A percentile compares a stretch with the other conserved stretches of the same genome.
Conservation (phyloP, 2,329 filamentous ascomycete genomes). For the Colletotrichum karsti region DNA sequence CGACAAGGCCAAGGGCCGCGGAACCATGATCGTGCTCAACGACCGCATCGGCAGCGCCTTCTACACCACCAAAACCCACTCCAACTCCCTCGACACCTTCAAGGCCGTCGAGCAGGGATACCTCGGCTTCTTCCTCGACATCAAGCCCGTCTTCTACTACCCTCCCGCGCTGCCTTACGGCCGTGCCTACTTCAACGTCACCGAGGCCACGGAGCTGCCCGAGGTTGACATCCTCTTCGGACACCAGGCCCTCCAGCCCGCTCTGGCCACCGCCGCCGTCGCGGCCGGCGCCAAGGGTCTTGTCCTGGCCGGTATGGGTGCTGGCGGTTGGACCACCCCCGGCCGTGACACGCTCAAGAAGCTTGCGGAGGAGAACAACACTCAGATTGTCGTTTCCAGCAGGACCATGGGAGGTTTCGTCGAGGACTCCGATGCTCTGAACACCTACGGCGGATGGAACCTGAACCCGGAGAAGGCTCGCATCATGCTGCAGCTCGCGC, state of each 20-base stretch:
- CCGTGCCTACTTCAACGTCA: slow-evolving; percentile 52
- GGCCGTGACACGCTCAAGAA: slow-evolving; percentile 50
- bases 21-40: slow-evolving; percentile 68
- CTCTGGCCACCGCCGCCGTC: slow-evolving; percentile 57
- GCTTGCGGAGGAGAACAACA: slow-evolving; percentile 52
- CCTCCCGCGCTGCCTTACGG: slow-evolving; percentile 57
- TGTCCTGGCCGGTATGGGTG: slow-evolving; percentile 63
- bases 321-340: slow-evolving; percentile 55
- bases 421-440: slow-evolving; percentile 45
- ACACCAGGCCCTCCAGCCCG: slow-evolving; percentile 60
- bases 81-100: slow-evolving; percentile 71
- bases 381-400: slow-evolving; percentile 60
- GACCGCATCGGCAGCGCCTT: slow-evolving; percentile 57
- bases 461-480: slow-evolving; percentile 65
- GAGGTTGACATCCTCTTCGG: slow-evolving; percentile 65
- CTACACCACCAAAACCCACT: slow-evolving; percentile 69
- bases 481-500: slow-evolving; percentile 56
- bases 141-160: slow-evolving; percentile 69
- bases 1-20: slow-evolving; percentile 54
- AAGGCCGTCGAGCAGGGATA: slow-evolving; percentile 63
- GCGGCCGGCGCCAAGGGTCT: slow-evolving; percentile 60
- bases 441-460: slow-evolving; percentile 54
- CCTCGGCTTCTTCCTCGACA: slow-evolving; percentile 65
- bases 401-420: slow-evolving; percentile 62
- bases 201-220: slow-evolving; percentile 49